These are phyloP conservation scores for Emmonsia crescens DNA, from an alignment of 2,329 filamentous ascomycete genomes.

Conservation along the genomic window DNA sequence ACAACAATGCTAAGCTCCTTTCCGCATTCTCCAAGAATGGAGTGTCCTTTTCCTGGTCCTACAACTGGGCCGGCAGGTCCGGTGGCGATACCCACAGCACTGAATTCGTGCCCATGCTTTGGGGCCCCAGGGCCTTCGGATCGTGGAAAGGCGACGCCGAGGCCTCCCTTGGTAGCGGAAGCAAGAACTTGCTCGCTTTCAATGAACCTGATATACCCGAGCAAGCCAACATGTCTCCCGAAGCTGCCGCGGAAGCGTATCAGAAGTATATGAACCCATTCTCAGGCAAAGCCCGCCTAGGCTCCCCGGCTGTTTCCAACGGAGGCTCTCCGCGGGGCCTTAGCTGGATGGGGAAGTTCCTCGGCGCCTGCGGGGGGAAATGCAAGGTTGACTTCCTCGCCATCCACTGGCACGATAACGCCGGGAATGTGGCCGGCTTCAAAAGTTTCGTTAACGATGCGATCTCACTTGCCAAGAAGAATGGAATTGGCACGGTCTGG, in stretches of 20 bases:
- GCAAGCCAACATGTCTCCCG: conserved; percentile 30
- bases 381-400: conserved; percentile 33
- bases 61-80: conserved; percentile 33
- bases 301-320: conserved; percentile 34
- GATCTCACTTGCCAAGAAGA: conserved; percentile 21
- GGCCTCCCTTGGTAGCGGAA: conserved; percentile 25
- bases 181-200: conserved; percentile 33
- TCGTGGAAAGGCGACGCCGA: conserved; percentile 27
- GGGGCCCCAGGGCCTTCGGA: conserved; percentile 29
- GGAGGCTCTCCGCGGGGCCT: conserved; percentile 26
- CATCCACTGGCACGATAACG: conserved; percentile 36
- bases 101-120: conserved; percentile 38
- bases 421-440: conserved; percentile 24
- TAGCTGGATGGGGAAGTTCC: conserved; percentile 31
- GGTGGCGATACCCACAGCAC: conserved; percentile 23
- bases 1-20: conserved; percentile 29
- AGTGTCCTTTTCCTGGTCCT: conserved; percentile 31
- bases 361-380: conserved; percentile 25
- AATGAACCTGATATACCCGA: conserved; percentile 36
- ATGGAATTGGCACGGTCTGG: conserved; percentile 34
- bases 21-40: conserved; percentile 20
- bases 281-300: conserved; percentile 28
- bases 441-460: conserved; percentile 28
- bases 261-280: conserved; percentile 29
- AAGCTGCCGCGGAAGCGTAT: conserved; percentile 28